Percentiles rank a stretch among this genome's conserved stretches.
Conservation (phyloP, 2,329 filamentous ascomycete species). For the Fusarium sp. region DNA sequence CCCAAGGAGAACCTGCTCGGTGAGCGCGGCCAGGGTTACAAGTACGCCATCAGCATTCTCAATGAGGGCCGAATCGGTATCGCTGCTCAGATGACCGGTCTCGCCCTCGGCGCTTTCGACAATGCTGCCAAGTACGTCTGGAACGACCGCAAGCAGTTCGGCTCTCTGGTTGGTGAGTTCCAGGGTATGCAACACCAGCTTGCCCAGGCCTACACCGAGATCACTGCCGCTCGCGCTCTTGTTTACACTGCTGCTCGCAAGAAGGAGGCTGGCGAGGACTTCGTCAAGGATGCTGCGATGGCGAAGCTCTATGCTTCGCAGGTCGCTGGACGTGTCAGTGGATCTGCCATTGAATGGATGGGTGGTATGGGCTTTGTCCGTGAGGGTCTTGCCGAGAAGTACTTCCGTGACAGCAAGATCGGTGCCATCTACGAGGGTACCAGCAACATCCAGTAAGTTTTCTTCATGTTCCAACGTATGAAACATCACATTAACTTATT, state of each 20-base stretch:
- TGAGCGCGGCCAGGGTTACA: slow-evolving; percentile 92
- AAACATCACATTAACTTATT: slow-evolving; percentile 32
- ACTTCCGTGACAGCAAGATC: slow-evolving; percentile 97
- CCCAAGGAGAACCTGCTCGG: slow-evolving; percentile 90
- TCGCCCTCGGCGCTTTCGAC: slow-evolving; percentile 93
- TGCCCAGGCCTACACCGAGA: slow-evolving; percentile 94
- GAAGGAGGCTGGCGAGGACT: slow-evolving; percentile 97
- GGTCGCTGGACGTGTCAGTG: slow-evolving; percentile 87
- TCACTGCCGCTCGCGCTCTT: slow-evolving; percentile 87
- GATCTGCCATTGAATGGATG: slow-evolving; percentile 97
- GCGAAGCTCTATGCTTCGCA: slow-evolving; percentile 96
- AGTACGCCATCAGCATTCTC: slow-evolving; percentile 92
- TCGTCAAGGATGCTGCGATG: slow-evolving; percentile 97
- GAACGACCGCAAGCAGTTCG: slow-evolving; percentile 99
- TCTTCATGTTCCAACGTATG: background rate
- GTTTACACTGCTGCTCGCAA: slow-evolving; percentile 97
- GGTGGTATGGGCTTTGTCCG: slow-evolving; percentile 98
- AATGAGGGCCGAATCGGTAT: slow-evolving; percentile 99
- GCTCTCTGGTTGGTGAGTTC: slow-evolving; percentile 92
- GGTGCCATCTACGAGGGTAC: slow-evolving; percentile 97
- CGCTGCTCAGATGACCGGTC: slow-evolving; percentile 97
- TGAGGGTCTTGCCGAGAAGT: slow-evolving; percentile 97
- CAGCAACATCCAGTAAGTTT: slow-evolving; percentile 76
- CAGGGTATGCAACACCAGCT: slow-evolving; percentile 99
- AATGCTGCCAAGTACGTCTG: slow-evolving; percentile 94